These are phyloP conservation scores for Aspergillus flavus DNA, from an alignment of 2,329 filamentous ascomycete species.

Conservation along the genomic window DNA sequence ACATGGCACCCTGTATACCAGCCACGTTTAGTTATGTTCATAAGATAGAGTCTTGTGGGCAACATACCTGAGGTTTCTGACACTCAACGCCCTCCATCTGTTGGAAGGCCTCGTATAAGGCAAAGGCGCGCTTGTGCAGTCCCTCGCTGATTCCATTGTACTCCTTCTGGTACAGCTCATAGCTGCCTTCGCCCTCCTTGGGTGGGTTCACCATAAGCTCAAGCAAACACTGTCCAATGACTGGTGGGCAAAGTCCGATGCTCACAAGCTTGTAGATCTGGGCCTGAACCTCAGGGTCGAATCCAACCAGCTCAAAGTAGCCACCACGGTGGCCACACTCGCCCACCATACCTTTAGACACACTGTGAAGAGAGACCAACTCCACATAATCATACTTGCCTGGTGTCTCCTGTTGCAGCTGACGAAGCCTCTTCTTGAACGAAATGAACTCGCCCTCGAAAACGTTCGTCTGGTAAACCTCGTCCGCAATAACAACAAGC, in stretches of 20 bases:
- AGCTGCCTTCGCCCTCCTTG: constrained; percentile 76
- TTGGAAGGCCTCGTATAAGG: constrained; percentile 86
- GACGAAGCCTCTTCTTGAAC: constrained; percentile 85
- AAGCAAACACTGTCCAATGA: constrained; percentile 93
- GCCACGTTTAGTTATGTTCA: background rate
- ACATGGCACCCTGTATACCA: constrained; percentile 78
- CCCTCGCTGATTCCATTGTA: constrained; percentile 81
- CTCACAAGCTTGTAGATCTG: constrained; percentile 99
- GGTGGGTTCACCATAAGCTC: constrained; percentile 99
- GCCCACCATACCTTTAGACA: constrained; percentile 98
- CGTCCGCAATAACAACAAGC: constrained; percentile 89
- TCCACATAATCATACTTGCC: constrained; percentile 83
- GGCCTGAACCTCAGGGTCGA: constrained; percentile 79
- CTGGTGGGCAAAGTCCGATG: constrained; percentile 94
- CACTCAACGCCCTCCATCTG: constrained; percentile 96
- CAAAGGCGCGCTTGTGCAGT: constrained; percentile 75
- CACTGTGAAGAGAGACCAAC: constrained; percentile 86
- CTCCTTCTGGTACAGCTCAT: constrained; percentile 80
- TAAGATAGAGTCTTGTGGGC: background rate
- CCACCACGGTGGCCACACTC: constrained; percentile 97
- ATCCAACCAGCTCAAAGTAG: constrained; percentile 94
- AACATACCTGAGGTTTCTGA: constrained; percentile 69
- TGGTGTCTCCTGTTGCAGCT: constrained; percentile 72
- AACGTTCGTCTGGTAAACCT: constrained; percentile 99
- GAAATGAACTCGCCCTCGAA: constrained; percentile 93